A percentile compares a stretch with the other conserved stretches of the same genome.
Evolutionary conservation across 352 stramenopile species (phyloP).

Genomic region (Phytopythium oedochilum): DNA sequence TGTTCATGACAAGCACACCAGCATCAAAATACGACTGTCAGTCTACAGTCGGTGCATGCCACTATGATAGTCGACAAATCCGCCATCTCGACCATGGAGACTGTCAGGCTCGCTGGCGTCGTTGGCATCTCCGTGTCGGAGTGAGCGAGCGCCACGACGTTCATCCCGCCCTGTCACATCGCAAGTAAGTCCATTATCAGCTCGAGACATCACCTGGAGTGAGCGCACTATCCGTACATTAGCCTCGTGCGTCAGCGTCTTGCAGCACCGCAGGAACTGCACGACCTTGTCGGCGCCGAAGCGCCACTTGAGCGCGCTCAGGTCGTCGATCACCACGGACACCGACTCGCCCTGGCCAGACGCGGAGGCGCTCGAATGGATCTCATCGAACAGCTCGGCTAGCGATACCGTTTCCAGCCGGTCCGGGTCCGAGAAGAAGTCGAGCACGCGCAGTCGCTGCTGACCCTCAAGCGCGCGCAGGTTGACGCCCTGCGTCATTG

Average conservation of each 20-base stretch:
- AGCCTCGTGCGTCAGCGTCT: slow-evolving; percentile 41
- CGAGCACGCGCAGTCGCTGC: slow-evolving; percentile 31
- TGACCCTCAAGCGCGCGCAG: slow-evolving; percentile 27
- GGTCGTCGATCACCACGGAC: slow-evolving; percentile 62
- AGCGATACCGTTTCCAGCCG: slow-evolving; percentile 5
- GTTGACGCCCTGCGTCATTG: slow-evolving; percentile 55
- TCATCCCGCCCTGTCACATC: slow-evolving; percentile 24
- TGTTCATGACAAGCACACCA: slow-evolving; percentile 6
- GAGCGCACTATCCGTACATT: slow-evolving; percentile 20
- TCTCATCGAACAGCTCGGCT: slow-evolving; percentile 27
- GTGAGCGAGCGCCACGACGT: slow-evolving; percentile 58
- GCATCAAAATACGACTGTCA: neutral
- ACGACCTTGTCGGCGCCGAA: slow-evolving; percentile 38
- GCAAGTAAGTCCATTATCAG: too few species aligned
- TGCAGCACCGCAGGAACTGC: slow-evolving; percentile 60
- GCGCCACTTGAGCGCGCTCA: slow-evolving; percentile 54
- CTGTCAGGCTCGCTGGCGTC: slow-evolving; percentile 3
- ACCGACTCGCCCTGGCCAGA: slow-evolving; percentile 4
- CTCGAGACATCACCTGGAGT: neutral
- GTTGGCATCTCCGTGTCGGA: slow-evolving; percentile 30
- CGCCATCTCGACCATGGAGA: neutral
- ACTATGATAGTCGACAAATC: too few species aligned
- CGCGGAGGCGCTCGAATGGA: slow-evolving; percentile 10
- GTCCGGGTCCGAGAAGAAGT: slow-evolving; percentile 24
- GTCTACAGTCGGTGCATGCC: neutral